Evolutionary conservation across 176 grass and related monocot genomes (phyloP), one percentile per base, ranked within the genome.

Genomic region (Urochloa ruziziensis): DNA sequence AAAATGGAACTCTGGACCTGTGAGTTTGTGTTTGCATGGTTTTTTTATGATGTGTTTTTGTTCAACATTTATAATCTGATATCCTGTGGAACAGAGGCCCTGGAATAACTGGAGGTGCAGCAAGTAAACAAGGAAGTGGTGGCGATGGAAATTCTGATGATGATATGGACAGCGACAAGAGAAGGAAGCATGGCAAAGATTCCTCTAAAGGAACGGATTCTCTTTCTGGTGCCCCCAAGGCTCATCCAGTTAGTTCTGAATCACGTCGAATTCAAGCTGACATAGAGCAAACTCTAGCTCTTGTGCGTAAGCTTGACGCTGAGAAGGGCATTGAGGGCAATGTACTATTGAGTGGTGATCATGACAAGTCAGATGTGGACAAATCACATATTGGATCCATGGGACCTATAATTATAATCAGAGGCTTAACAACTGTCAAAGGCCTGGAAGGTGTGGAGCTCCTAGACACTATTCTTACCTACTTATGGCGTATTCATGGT

Each of bases 361-460:
- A 88, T 74, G 93, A 92, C n/a, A 92, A 88, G 72, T 65, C 85
- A 35, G 87, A 92, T 81, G 67, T 84, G 19, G 93, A 99, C 36
- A 96, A 96, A 53, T 94, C 93, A 54, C 93, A 99, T 82, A 92
- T 92, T 37, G 97, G 93, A 80, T 95, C 91, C n/a, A 96, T 96
- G 97, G 97, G 97, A 8, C 97, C 97, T 76, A 96, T 99, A 59
- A 86, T 99, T 80, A 99, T 99, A 57, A 94, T 99, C 51, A 90
- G 97, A 37, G 97, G 97, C 47, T 84, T 93, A 71, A 91, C 91
- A 0, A 99, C 97, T 83, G 97, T 99, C 44, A 99, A 99, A 75
- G 97, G 97, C 23, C 85, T 99, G 42, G 97, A 99, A 80, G 97
- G 97, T 70, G 88, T 96, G 51, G 97, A 99, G 76, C 83, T 99